Conservation (phyloP, 768 basidiomycete genomes). For the Kondoa malvinella region DNA sequence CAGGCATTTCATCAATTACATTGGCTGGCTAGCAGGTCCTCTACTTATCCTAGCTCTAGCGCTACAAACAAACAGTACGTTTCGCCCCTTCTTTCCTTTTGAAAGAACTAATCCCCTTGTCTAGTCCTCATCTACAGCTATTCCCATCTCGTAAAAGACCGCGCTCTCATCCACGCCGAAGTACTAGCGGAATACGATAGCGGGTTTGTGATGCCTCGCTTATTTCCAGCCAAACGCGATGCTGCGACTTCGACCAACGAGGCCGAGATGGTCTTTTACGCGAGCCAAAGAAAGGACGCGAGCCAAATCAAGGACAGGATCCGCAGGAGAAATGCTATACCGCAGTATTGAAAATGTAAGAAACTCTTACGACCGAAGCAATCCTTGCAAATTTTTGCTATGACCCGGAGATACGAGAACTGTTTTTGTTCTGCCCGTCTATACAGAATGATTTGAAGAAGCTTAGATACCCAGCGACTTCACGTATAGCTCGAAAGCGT, state of each 20-base stretch:
- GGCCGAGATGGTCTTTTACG: not conserved
- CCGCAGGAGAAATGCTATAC: not conserved
- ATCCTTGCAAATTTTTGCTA: too few relatives aligned
- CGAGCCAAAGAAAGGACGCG: not conserved
- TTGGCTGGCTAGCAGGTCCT: not conserved
- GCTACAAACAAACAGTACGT: not conserved
- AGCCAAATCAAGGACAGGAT: not conserved
- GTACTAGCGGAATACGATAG: slow-evolving; percentile 5
- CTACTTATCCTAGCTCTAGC: not conserved
- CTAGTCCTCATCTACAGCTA: slow-evolving; percentile 7
- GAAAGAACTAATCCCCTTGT: not conserved
- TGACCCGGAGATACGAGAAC: too few relatives aligned
- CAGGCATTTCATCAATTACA: not conserved
- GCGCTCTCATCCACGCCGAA: not conserved
- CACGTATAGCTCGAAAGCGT: too few relatives aligned
- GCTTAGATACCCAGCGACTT: too few relatives aligned
- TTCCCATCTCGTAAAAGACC: not conserved
- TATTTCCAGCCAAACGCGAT: not conserved
- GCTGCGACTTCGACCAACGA: not conserved
- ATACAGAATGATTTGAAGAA: too few relatives aligned
- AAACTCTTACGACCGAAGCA: too few relatives aligned
- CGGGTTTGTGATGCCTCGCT: not conserved
- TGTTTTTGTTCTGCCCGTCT: too few relatives aligned
- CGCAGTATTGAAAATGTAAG: too few relatives aligned
- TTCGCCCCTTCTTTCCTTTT: not conserved